Evolutionary conservation across 345 rosid species (phyloP).

Genomic region (Hibiscus trionum): DNA sequence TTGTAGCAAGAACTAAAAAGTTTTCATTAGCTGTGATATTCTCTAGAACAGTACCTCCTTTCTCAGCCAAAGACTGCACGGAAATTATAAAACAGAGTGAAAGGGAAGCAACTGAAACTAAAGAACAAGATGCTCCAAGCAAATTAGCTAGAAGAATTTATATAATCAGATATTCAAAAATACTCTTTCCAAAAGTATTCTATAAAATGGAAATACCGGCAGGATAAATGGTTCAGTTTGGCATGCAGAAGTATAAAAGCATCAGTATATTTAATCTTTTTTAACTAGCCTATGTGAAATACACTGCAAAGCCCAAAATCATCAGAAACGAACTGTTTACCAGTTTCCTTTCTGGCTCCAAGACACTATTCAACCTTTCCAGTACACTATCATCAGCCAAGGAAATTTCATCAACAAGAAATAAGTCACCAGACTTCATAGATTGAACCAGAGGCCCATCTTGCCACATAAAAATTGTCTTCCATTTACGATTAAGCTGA

Average conservation of each 20-base stretch:
- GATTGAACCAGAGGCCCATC: constrained; percentile 96
- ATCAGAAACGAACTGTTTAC: constrained; percentile 29
- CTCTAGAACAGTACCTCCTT: constrained; percentile 79
- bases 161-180: neutral
- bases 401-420: constrained; percentile 95
- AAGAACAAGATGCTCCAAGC: neutral
- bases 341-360: constrained; percentile 87
- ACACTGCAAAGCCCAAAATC: neutral
- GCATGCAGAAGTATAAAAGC: neutral
- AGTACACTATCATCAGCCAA: constrained; percentile 96
- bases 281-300: neutral
- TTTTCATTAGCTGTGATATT: constrained; percentile 57
- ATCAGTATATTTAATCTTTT: neutral
- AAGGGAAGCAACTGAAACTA: neutral
- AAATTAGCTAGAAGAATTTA: neutral
- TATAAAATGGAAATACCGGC: neutral
- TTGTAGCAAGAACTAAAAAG: constrained; percentile 83
- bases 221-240: neutral
- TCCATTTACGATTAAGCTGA: constrained; percentile 68
- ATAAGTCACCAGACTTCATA: constrained; percentile 76
- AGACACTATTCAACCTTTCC: constrained; percentile 86
- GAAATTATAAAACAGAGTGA: constrained; percentile 1
- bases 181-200: neutral
- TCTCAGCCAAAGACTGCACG: constrained; percentile 83
- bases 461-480: constrained; percentile 82